phyloP scores from a whole-genome alignment of 768 basidiomycete species.

The Suillus americanus region DNA sequence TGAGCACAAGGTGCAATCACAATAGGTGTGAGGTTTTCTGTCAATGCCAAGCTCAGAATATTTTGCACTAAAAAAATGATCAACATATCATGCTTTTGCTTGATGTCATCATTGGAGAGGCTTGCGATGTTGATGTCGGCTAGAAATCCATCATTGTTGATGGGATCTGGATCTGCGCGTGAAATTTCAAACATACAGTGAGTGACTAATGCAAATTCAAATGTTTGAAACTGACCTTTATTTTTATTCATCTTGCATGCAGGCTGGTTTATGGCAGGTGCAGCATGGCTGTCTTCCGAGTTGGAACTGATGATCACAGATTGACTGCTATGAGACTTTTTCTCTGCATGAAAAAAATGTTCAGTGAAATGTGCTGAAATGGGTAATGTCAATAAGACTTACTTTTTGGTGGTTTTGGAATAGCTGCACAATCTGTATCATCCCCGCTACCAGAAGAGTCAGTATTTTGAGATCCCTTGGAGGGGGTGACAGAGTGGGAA shows the following conservation, averaged over 20 bases:
- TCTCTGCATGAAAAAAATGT: background rate
- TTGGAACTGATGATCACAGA: background rate
- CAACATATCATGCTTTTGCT: background rate
- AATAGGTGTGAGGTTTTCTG: background rate
- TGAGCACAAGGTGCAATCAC: background rate
- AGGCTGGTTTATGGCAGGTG: no score
- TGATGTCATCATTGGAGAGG: background rate
- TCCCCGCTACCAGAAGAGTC: background rate
- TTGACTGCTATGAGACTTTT: background rate
- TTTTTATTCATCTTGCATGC: background rate
- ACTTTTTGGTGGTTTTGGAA: background rate
- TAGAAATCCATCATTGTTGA: conserved; percentile 12
- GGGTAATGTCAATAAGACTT: background rate
- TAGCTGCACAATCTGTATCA: background rate
- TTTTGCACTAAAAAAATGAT: background rate
- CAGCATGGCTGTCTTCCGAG: background rate
- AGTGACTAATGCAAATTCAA: no score
- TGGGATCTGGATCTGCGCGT: background rate
- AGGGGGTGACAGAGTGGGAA: background rate
- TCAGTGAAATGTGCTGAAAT: no score
- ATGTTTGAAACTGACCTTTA: background rate
- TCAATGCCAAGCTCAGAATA: background rate
- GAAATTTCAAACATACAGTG: background rate
- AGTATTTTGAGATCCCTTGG: background rate
- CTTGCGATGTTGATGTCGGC: conserved; percentile 10